Evolutionary conservation across 2,329 filamentous ascomycete genomes (phyloP).

Genomic region (Seiridium unicorne): DNA sequence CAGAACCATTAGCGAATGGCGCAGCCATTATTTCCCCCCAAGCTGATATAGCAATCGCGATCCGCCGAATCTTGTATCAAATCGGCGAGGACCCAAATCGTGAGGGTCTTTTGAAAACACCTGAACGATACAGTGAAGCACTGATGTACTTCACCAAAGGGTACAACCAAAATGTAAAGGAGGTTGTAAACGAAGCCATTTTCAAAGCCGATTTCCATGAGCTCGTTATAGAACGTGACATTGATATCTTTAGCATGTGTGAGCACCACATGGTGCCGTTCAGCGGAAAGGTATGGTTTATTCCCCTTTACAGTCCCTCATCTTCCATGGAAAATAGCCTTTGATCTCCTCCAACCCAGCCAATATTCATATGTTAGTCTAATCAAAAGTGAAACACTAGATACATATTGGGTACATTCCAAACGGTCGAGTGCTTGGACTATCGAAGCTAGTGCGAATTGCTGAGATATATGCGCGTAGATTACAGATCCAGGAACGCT

Average conservation of each 20-base stretch:
- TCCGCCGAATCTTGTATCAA: slow-evolving; percentile 60
- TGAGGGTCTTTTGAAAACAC: slow-evolving; percentile 61
- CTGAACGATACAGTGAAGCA: slow-evolving; percentile 87
- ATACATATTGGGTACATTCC: slow-evolving; percentile 99
- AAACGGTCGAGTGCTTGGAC: slow-evolving; percentile 76
- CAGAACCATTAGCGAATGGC: neutral
- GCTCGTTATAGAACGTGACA: slow-evolving; percentile 92
- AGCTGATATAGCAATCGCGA: neutral
- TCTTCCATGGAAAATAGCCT: neutral
- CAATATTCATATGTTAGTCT: neutral
- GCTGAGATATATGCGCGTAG: slow-evolving; percentile 91
- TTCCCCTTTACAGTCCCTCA: neutral
- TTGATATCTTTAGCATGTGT: slow-evolving; percentile 86
- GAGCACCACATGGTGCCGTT: slow-evolving; percentile 95
- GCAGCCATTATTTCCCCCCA: neutral
- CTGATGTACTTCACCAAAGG: slow-evolving; percentile 91
- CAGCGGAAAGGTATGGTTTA: slow-evolving; percentile 61
- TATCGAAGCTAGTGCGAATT: slow-evolving; percentile 88
- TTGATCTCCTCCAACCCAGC: neutral
- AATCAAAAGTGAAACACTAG: slow-evolving; percentile 36
- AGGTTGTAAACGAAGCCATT: slow-evolving; percentile 85
- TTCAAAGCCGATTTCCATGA: slow-evolving; percentile 94
- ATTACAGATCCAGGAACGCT: slow-evolving; percentile 87
- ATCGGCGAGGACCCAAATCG: slow-evolving; percentile 62
- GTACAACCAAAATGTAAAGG: slow-evolving; percentile 84